Percentiles rank a stretch among this genome's conserved stretches.
phyloP scores from a whole-genome alignment of 2,329 filamentous ascomycete genomes.

The Colletotrichum sp. region DNA sequence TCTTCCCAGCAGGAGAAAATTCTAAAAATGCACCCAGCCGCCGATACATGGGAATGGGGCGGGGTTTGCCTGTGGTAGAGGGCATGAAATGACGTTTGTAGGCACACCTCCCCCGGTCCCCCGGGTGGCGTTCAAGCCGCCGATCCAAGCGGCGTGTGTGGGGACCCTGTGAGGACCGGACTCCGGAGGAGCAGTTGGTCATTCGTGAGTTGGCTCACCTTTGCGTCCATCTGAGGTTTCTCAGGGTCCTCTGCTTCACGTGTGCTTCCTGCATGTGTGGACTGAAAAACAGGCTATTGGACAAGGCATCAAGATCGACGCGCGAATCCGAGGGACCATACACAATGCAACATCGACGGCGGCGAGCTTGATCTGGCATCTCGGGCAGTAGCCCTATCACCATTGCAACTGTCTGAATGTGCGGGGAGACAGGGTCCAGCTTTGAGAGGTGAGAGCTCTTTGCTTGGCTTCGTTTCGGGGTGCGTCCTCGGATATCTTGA shows the following conservation, averaged over 20 bases:
- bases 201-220: not conserved
- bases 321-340: not conserved
- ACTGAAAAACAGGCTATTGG: not conserved
- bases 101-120: not conserved
- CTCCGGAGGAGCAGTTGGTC: not conserved
- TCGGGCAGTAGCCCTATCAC: not conserved
- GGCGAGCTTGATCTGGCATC: not conserved
- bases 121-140: constrained; percentile 9
- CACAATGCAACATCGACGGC: not conserved
- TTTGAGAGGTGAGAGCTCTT: not conserved
- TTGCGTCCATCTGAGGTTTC: not conserved
- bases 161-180: not conserved
- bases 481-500: not conserved
- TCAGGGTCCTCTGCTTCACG: not conserved
- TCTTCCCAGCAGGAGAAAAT: not conserved
- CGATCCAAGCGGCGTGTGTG: constrained; percentile 9
- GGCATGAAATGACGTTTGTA: constrained; percentile 11
- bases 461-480: not conserved
- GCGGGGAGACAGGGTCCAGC: not conserved
- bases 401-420: not conserved
- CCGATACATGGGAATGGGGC: not conserved
- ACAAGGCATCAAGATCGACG: constrained; percentile 12
- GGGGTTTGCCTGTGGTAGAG: not conserved
- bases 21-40: not conserved
- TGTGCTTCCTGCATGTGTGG: not conserved